Evolutionary conservation across 306 rosid species (phyloP), one percentile per base, ranked within the genome.

Genomic region (Parietaria judaica): DNA sequence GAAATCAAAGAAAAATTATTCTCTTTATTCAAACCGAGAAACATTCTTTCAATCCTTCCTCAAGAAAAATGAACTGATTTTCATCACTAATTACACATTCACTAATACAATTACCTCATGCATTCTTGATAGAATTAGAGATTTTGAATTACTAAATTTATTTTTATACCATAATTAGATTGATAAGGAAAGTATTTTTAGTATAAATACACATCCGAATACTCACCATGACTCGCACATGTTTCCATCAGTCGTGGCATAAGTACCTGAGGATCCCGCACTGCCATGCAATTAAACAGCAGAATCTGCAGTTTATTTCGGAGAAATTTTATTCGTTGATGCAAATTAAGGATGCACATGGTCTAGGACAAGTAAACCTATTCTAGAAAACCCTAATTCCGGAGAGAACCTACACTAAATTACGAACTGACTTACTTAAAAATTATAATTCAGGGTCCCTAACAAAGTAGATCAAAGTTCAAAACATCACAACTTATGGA

Each of bases 241-340:
- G 90, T 66, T 79, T 84, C 80, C 85, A 92, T 70, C 78, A 92
- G 83, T 65, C 44, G 74, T 34, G 95, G 96, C 69, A 92, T 95
- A 65, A 92, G 98, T 64, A 88, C 53, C 64, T 82, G 83, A 49
- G 96, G 98, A 77, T 88, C 90, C 66, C 98, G 80, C 62, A 86
- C 94, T 5, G 98, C 68, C 98, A 92, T 78, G 66, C 98, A 92
- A 79, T 92, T 92, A 81, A 92, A 92, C 74, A 92, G 80, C 71
- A 92, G 78, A 72, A 92, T 84, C 96, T 92, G 84, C 79, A 86
- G 41, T 41, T 23, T 2, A 23, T 23, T 49, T 23, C 1, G 44
- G 58, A 64, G 54, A 49, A 51, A 68, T 8, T 43, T 72, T 55
- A 68, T 23, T 61, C 50, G 70, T 63, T 16, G 51, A 44, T 64